A percentile compares a stretch with the other conserved stretches of the same genome.
Evolutionary conservation across 2,329 filamentous ascomycete species (phyloP).

Genomic region (Fusarium siculi): DNA sequence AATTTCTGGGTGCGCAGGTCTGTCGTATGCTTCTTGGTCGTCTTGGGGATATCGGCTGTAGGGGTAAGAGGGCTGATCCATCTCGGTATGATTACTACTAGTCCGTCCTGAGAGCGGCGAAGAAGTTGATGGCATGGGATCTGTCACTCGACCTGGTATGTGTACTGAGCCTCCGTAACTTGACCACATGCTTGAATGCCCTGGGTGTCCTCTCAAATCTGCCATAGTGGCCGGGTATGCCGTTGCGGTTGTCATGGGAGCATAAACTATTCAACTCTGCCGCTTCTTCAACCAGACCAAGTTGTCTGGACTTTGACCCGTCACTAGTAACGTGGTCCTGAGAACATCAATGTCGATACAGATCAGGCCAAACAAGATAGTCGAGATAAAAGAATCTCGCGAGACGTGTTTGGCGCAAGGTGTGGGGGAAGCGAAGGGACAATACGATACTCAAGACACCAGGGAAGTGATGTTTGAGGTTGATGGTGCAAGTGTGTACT

Average conservation of each 20-base stretch:
- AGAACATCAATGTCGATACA: slow-evolving; percentile 38
- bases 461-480: slow-evolving; percentile 44
- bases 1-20: slow-evolving; percentile 60
- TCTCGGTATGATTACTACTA: slow-evolving; percentile 59
- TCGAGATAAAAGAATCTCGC: slow-evolving; percentile 20
- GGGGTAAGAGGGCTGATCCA: slow-evolving; percentile 62
- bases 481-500: slow-evolving; percentile 59
- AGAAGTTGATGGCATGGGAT: slow-evolving; percentile 58
- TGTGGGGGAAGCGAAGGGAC: slow-evolving; percentile 29
- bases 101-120: slow-evolving; percentile 62
- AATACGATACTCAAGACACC: slow-evolving; percentile 29
- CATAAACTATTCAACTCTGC: slow-evolving; percentile 53
- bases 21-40: slow-evolving; percentile 64
- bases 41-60: slow-evolving; percentile 67
- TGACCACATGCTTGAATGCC: slow-evolving; percentile 68
- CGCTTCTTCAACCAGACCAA: slow-evolving; percentile 40
- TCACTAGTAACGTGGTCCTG: slow-evolving; percentile 37
- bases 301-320: slow-evolving; percentile 39
- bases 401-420: slow-evolving; percentile 24
- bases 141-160: slow-evolving; percentile 62
- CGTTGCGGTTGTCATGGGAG: slow-evolving; percentile 70
- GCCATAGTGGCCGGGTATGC: slow-evolving; percentile 71
- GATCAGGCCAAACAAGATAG: slow-evolving; percentile 8
- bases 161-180: slow-evolving; percentile 67
- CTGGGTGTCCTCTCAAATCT: slow-evolving; percentile 69